Percentiles rank a stretch among this genome's conserved stretches.
These are phyloP conservation scores for Microsporum audouinii DNA, from an alignment of 2,329 filamentous ascomycete species.

Conservation along the genomic window DNA sequence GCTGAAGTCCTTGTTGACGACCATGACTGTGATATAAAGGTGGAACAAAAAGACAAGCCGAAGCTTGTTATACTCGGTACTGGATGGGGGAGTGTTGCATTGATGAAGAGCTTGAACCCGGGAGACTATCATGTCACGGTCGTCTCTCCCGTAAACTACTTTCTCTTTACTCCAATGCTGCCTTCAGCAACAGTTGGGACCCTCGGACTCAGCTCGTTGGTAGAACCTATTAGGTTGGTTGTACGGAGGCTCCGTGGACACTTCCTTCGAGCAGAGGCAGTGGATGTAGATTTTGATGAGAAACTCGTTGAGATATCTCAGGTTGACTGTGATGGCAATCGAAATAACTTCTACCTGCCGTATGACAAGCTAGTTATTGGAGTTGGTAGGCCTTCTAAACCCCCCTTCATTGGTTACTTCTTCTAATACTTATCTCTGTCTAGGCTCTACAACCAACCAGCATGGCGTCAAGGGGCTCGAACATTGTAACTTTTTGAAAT, in stretches of 20 bases:
- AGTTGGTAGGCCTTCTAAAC: constrained; percentile 45
- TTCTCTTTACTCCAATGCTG: constrained; percentile 95
- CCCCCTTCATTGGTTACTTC: neutral
- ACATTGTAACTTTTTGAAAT: constrained; percentile 88
- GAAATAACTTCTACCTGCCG: constrained; percentile 77
- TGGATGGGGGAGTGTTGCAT: constrained; percentile 86
- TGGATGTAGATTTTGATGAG: constrained; percentile 81
- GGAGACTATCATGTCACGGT: constrained; percentile 94
- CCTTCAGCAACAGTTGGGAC: constrained; percentile 95
- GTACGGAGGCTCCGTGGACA: constrained; percentile 68
- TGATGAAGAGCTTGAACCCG: constrained; percentile 79
- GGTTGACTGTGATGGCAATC: constrained; percentile 56
- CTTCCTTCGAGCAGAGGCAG: constrained; percentile 76
- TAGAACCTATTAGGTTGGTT: constrained; percentile 85
- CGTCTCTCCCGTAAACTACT: constrained; percentile 89
- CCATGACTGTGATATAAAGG: constrained; percentile 62
- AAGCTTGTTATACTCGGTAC: constrained; percentile 85
- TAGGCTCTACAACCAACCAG: constrained; percentile 75
- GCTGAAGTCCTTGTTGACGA: constrained; percentile 81
- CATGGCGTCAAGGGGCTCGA: constrained; percentile 93
- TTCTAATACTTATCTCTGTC: neutral
- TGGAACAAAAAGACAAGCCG: constrained; percentile 70
- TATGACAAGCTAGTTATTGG: constrained; percentile 94
- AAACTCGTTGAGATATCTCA: constrained; percentile 84
- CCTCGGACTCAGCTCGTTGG: constrained; percentile 75